phyloP scores from a whole-genome alignment of 2,329 filamentous ascomycete genomes.

The Penicillium sp. region DNA sequence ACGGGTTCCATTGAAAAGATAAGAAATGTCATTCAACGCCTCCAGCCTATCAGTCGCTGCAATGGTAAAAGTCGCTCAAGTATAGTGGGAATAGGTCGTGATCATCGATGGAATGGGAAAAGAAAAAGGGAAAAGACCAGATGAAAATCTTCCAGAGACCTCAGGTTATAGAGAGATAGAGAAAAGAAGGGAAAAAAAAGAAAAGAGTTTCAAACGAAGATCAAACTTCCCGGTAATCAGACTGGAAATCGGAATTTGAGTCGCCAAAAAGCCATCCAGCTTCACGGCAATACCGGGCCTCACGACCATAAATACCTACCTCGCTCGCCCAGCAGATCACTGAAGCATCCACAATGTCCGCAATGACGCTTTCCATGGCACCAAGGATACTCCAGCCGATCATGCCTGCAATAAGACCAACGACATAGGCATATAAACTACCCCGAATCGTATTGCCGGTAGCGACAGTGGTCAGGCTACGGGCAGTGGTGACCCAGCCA shows the following conservation, averaged over 20 bases:
- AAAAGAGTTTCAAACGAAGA: not conserved
- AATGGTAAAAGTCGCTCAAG: slow-evolving; percentile 7
- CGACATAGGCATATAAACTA: slow-evolving; percentile 90
- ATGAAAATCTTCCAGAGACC: not conserved
- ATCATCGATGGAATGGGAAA: not conserved
- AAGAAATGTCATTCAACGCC: not conserved
- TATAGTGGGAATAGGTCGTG: not conserved
- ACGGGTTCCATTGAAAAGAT: not conserved
- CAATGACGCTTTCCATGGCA: slow-evolving; percentile 84
- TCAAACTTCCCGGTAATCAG: slow-evolving; percentile 20
- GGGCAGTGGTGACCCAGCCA: slow-evolving; percentile 93
- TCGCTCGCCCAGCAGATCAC: slow-evolving; percentile 96
- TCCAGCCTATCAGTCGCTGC: not conserved
- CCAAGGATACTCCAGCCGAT: slow-evolving; percentile 94
- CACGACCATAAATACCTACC: slow-evolving; percentile 61
- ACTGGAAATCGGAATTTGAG: slow-evolving; percentile 12
- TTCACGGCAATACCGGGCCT: slow-evolving; percentile 82
- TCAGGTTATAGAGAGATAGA: not conserved
- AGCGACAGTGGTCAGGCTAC: slow-evolving; percentile 66
- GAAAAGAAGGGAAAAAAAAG: not conserved
- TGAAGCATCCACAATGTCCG: slow-evolving; percentile 82
- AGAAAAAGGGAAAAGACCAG: not conserved
- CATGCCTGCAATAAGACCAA: slow-evolving; percentile 86
- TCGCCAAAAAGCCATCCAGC: slow-evolving; percentile 86
- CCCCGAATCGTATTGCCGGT: slow-evolving; percentile 57